Percentiles rank a stretch among this genome's conserved stretches.
These are phyloP conservation scores for Brettanomyces naardenensis DNA, from an alignment of 805 yeast genomes.

Conservation along the genomic window DNA sequence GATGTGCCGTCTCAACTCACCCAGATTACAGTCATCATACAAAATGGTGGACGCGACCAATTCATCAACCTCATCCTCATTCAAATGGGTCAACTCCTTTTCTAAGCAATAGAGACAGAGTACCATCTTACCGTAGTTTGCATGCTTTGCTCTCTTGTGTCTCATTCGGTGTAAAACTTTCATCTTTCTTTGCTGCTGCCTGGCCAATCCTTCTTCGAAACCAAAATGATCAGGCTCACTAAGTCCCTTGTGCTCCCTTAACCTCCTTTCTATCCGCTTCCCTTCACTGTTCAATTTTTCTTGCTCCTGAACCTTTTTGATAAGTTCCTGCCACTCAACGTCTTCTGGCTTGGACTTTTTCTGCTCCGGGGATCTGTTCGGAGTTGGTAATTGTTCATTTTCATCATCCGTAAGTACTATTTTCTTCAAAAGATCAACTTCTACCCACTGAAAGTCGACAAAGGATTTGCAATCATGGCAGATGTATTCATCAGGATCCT, in stretches of 20 bases:
- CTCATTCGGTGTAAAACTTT: conserved; percentile 13
- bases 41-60: conserved; percentile 9
- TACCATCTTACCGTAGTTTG: conserved; percentile 19
- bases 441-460: conserved; percentile 40
- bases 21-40: conserved; percentile 9
- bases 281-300: conserved; percentile 4
- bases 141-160: conserved; percentile 15
- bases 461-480: conserved; percentile 44
- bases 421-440: conserved; percentile 23
- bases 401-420: conserved; percentile 1
- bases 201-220: background rate
- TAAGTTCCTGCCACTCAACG: conserved; percentile 16
- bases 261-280: conserved; percentile 25
- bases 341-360: conserved; percentile 11
- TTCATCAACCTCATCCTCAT: conserved; percentile 10
- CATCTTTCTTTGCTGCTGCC: conserved; percentile 2
- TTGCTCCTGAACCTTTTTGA: conserved; percentile 15
- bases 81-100: conserved; percentile 6
- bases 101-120: conserved; percentile 20
- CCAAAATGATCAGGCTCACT: background rate
- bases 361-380: conserved; percentile 21
- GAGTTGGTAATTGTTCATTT: conserved; percentile 20
- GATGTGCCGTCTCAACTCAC: conserved; percentile 5
- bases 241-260: conserved; percentile 30
- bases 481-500: conserved; percentile 31